Evolutionary conservation across 176 grass and related monocot genomes (phyloP), one percentile per base, ranked within the genome.

Genomic region (Musa troglodytarum): DNA sequence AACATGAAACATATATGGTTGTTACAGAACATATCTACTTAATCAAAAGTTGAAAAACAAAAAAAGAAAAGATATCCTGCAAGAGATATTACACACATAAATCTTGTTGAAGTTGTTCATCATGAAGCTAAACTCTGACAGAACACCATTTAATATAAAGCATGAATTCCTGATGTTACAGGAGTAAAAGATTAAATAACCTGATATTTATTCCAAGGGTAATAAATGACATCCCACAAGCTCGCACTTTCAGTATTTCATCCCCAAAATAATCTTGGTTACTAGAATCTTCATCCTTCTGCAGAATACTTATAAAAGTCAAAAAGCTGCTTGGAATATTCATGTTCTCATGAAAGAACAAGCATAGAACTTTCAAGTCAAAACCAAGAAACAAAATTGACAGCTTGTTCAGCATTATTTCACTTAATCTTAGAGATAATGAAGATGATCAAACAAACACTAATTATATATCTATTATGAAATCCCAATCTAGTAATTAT

Each of bases 151-250:
- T 65, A 55, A 19, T 15, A 74, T 68, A 74, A 71, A 82, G 28
- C 15, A 74, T 78, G 16, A 78, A 53, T 57, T 12, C 10, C 13
- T 56, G 23, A 57, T 16, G 57, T 57, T 55, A 82, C 12, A 77
- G 17, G 28, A 55, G 74, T 76, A 43, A 74, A 77, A 63, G 63
- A 61, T 16, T 65, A 43, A 84, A 70, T 52, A 68, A 99, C 91
- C 95, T 99, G 78, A 94, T 94, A 85, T 99, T 89, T 81, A 99
- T 81, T 84, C 88, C 95, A 79, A 99, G 90, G 69, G 76, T 85
- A 74, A 99, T 84, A 84, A 91, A 99, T 1, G 88, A 86, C 59
- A 86, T 82, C 28, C 95, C 91, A 91, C 89, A 99, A 76, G 95
- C 86, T 82, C 95, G 87, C 74, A 94, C 91, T 84, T 89, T 86